Conservation (phyloP, 192 early-diverging fungal species). For the Chytriomyces confervae region DNA sequence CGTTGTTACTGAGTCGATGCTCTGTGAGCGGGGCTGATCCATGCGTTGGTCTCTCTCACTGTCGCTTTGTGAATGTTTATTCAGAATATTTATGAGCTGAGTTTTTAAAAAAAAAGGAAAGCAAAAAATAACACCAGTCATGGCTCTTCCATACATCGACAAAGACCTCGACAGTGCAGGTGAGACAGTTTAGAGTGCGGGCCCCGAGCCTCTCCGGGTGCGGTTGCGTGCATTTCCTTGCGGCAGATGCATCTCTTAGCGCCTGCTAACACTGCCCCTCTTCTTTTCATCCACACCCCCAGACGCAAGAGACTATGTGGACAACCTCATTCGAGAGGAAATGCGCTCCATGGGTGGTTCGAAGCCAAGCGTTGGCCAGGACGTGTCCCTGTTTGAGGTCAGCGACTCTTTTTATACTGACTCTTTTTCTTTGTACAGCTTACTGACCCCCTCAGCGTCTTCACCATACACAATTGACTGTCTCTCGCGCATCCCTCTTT, state of each 20-base stretch:
- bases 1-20: no score
- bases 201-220: neutral
- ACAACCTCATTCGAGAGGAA: slow-evolving; percentile 27
- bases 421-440: neutral
- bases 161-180: slow-evolving; percentile 34
- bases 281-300: neutral
- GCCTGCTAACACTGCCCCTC: neutral
- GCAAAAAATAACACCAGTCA: neutral
- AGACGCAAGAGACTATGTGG: slow-evolving; percentile 13
- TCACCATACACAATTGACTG: no score
- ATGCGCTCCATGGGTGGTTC: neutral
- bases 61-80: no score
- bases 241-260: neutral
- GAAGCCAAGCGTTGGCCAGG: neutral
- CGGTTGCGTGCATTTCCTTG: neutral
- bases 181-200: neutral
- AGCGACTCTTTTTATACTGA: neutral
- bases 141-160: slow-evolving; percentile 52
- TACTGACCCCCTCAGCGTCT: neutral
- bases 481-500: no score
- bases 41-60: no score
- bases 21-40: no score
- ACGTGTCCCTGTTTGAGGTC: slow-evolving; percentile 33
- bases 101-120: no score
- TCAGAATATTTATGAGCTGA: no score